Percentiles rank a stretch among this genome's conserved stretches.
phyloP scores from a whole-genome alignment of 352 stramenopile genomes.

The Phytophthora pinifolia region DNA sequence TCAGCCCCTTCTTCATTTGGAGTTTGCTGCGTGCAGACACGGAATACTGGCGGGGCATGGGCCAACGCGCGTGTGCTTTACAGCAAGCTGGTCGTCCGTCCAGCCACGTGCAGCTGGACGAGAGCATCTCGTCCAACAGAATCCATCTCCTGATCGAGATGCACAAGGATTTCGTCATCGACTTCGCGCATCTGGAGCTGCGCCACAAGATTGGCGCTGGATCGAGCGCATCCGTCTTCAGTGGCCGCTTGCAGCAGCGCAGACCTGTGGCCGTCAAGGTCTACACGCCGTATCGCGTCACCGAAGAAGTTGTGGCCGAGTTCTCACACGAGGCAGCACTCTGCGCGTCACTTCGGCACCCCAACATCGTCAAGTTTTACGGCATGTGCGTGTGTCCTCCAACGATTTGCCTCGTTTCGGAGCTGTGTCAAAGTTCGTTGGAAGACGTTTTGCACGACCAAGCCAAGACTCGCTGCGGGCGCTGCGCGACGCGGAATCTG shows the following conservation, averaged over 20 bases:
- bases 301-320: slow-evolving; percentile 46
- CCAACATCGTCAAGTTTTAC: slow-evolving; percentile 67
- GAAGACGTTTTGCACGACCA: slow-evolving; percentile 42
- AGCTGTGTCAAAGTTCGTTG: slow-evolving; percentile 54
- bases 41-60: slow-evolving; percentile 46
- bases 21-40: slow-evolving; percentile 54
- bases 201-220: slow-evolving; percentile 49
- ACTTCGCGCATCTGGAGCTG: slow-evolving; percentile 64
- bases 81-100: slow-evolving; percentile 17
- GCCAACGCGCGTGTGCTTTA: slow-evolving; percentile 36
- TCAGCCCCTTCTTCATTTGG: slow-evolving; percentile 48
- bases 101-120: slow-evolving; percentile 25
- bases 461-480: slow-evolving; percentile 6
- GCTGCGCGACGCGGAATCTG: slow-evolving; percentile 5
- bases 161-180: slow-evolving; percentile 67
- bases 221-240: slow-evolving; percentile 50
- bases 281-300: slow-evolving; percentile 55
- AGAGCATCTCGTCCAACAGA: slow-evolving; percentile 44
- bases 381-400: slow-evolving; percentile 68
- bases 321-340: slow-evolving; percentile 70
- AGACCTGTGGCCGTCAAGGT: slow-evolving; percentile 59
- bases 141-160: slow-evolving; percentile 67
- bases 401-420: slow-evolving; percentile 60
- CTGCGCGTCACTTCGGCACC: slow-evolving; percentile 47
- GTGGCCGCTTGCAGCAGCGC: slow-evolving; percentile 35